Percentiles rank a stretch among this genome's conserved stretches.
Evolutionary conservation across 2,329 filamentous ascomycete species (phyloP).

Genomic region (Pseudogymnoascus sp.): DNA sequence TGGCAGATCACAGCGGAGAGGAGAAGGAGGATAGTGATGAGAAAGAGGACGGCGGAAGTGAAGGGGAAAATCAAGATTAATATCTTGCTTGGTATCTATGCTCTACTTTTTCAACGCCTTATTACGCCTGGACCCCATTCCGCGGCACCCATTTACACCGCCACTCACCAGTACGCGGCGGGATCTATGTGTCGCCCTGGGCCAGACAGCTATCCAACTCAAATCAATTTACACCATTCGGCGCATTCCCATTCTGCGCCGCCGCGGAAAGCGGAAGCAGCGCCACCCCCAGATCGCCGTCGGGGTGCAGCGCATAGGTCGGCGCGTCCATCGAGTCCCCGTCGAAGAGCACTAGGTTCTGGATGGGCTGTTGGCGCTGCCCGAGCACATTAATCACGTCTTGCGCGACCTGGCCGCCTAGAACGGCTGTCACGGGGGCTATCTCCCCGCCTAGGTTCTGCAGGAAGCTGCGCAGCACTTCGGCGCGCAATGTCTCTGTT

Average conservation of each 20-base stretch:
- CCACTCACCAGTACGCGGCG: not conserved
- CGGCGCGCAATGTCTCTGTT: conserved; percentile 55
- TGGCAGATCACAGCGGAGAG: conserved; percentile 25
- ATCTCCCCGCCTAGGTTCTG: conserved; percentile 81
- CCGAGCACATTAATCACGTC: conserved; percentile 96
- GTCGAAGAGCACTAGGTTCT: conserved; percentile 91
- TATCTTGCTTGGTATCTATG: conserved; percentile 19
- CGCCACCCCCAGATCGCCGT: conserved; percentile 44
- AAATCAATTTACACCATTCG: conserved; percentile 13
- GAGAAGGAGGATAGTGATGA: conserved; percentile 24
- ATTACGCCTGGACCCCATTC: not conserved
- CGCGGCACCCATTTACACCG: not conserved
- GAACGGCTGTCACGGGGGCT: conserved; percentile 76
- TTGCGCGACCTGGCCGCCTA: conserved; percentile 86
- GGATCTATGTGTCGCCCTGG: conserved; percentile 11
- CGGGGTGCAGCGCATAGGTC: conserved; percentile 74
- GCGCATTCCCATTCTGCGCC: conserved; percentile 18
- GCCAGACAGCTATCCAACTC: not conserved
- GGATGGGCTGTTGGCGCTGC: conserved; percentile 84
- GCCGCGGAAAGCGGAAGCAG: conserved; percentile 32
- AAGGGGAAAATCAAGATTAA: conserved; percentile 19
- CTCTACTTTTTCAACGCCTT: not conserved
- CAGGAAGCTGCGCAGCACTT: conserved; percentile 75
- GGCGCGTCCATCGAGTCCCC: conserved; percentile 70
- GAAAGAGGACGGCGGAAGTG: conserved; percentile 20